Base-by-base conservation (phyloP, 164 flowering plant genomes). In the Buxus sempervirens region DNA sequence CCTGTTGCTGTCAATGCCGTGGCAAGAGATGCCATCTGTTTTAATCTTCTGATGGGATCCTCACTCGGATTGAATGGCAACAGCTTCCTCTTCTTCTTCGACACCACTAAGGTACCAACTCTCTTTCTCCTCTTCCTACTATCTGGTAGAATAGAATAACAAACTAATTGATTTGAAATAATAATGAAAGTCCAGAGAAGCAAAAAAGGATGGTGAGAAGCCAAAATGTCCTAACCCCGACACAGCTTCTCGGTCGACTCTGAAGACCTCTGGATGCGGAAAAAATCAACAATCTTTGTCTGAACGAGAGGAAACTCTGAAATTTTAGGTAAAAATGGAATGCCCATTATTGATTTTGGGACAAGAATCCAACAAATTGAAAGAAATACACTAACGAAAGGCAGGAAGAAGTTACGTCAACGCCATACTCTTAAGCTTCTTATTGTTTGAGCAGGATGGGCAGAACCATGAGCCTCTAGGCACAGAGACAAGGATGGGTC, bases 1-100 rank as follows among this genome's bases (percentile, higher is more conserved):
- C 84, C 78, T 0, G 93, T 85, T 13, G 89, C 79, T 19, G 69
- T 83, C 81, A 92, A 75, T 16, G 99, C 97, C 1, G 94, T 89
- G 0, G 99, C 99, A 25, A 92, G 69, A 19, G 99, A 92, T 6
- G 88, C 88, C 99, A 95, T 92, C 75, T 92, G 96, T 63, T 85
- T 75, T 70, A 89, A 64, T 66, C 97, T 84, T 75, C 90, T 84
- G 41, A 18, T 25, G 19, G 80, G 76, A 70, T 88, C 96, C 62
- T 90, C 88, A 26, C 71, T 84, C 1, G 98, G 98, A 72, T 64
- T 80, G 68, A 89, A 95, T 0, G 97, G 84, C 77, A 89, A 74
- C 48, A 95, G 57, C 75, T 70, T 88, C 76, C 97, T 84, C 68
- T 69, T 87, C 88, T 89, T 92, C 76, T 90, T 95, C 1, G 85